Conservation (phyloP, 1,284 basidiomycete genomes). For the Puccinia horiana region DNA sequence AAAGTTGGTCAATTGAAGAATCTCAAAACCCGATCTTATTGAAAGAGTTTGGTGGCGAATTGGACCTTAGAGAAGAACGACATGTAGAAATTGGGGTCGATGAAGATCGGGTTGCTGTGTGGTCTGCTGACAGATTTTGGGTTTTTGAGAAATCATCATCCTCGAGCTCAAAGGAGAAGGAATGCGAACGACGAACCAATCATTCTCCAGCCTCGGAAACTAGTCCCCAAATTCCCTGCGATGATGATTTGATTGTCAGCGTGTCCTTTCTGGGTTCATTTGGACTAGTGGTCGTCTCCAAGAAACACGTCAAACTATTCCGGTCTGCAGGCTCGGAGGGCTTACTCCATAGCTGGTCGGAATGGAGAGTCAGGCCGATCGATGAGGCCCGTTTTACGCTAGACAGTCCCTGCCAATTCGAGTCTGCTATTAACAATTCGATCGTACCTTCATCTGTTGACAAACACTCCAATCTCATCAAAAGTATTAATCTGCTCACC, state of each 20-base stretch:
- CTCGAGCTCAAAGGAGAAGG: not conserved
- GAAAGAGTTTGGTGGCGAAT: not conserved
- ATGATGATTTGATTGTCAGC: slow-evolving; percentile 31
- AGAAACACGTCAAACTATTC: slow-evolving; percentile 32
- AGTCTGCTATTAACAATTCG: slow-evolving; percentile 15
- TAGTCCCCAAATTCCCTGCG: not conserved
- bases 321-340: not conserved
- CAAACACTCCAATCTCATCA: slow-evolving; percentile 15
- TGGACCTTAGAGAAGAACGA: slow-evolving; percentile 21
- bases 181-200: not conserved
- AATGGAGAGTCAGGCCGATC: slow-evolving; percentile 7
- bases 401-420: slow-evolving; percentile 21
- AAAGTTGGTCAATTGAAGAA: slow-evolving; percentile 29
- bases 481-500: slow-evolving; percentile 26
- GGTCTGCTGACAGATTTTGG: slow-evolving; percentile 35
- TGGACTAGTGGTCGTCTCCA: slow-evolving; percentile 6
- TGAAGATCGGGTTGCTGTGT: slow-evolving; percentile 24
- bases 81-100: not conserved
- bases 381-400: slow-evolving; percentile 20
- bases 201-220: not conserved
- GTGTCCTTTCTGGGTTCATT: slow-evolving; percentile 30
- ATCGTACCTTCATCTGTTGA: slow-evolving; percentile 13
- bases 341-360: slow-evolving; percentile 13
- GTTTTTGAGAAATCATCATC: not conserved
- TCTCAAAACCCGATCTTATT: slow-evolving; percentile 6